phyloP scores from a whole-genome alignment of 2,329 filamentous ascomycete species.

The Knufia fluminis region DNA sequence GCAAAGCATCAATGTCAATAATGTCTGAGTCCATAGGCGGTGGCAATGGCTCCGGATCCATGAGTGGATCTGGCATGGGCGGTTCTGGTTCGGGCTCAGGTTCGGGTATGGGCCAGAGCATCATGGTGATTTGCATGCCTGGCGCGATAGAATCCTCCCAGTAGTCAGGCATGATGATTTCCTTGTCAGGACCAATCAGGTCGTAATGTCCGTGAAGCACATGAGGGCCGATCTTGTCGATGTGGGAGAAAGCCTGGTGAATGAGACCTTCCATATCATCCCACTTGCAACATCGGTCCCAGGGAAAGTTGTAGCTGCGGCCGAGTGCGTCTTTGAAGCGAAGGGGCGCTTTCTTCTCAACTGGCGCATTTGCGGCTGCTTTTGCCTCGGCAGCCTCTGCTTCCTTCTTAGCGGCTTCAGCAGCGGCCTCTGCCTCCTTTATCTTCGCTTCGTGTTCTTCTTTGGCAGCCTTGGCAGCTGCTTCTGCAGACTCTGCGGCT shows the following conservation, averaged over 20 bases:
- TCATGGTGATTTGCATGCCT: constrained; percentile 63
- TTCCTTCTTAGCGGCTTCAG: constrained; percentile 25
- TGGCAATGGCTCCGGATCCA: constrained; percentile 12
- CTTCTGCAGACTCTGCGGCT: constrained; percentile 26
- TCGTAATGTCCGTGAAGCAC: constrained; percentile 74
- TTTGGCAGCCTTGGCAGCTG: constrained; percentile 25
- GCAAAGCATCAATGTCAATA: constrained; percentile 19
- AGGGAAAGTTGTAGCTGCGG: constrained; percentile 87
- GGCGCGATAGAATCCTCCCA: constrained; percentile 77
- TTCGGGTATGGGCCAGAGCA: constrained; percentile 55
- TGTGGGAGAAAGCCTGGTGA: constrained; percentile 71
- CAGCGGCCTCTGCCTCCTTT: constrained; percentile 26
- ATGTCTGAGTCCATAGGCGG: constrained; percentile 12
- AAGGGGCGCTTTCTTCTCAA: constrained; percentile 62
- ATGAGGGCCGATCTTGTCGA: constrained; percentile 65
- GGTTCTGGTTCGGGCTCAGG: constrained; percentile 26
- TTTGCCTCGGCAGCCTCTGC: constrained; percentile 25
- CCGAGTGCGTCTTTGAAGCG: constrained; percentile 87
- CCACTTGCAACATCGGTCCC: constrained; percentile 76
- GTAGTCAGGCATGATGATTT: constrained; percentile 71
- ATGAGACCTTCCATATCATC: constrained; percentile 82
- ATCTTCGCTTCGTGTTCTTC: constrained; percentile 29
- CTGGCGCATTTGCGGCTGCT: constrained; percentile 32
- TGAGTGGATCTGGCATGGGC: constrained; percentile 11
- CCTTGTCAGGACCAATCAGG: constrained; percentile 65